Conservation (phyloP, 2,329 filamentous ascomycete genomes). For the Annulohypoxylon truncatum region DNA sequence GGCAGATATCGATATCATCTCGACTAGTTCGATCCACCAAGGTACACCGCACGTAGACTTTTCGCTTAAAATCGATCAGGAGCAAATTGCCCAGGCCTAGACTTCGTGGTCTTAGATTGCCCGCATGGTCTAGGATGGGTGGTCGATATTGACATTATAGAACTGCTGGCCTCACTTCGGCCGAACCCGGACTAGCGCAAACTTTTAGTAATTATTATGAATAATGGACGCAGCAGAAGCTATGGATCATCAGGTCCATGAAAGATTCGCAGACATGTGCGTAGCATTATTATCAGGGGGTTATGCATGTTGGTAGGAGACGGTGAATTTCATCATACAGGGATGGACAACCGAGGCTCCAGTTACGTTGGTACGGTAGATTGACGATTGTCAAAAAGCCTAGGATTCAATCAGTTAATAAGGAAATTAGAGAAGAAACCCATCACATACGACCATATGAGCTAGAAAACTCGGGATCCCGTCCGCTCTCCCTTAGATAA, state of each 20-base stretch:
- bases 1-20: conserved; percentile 91
- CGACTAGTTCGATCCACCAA: conserved; percentile 96
- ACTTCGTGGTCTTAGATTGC: conserved; percentile 1
- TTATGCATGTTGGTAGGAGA: background rate
- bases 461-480: conserved; percentile 25
- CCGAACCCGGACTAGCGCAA: background rate
- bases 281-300: background rate
- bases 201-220: background rate
- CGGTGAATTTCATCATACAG: background rate
- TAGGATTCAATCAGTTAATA: conserved; percentile 1
- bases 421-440: background rate
- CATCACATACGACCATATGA: conserved; percentile 23
- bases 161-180: background rate
- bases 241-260: background rate
- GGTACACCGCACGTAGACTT: conserved; percentile 95
- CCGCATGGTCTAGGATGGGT: conserved; percentile 1
- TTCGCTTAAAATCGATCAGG: conserved; percentile 83
- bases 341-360: background rate
- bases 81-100: conserved; percentile 19
- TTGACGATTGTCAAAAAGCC: background rate
- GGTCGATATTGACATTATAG: conserved; percentile 2
- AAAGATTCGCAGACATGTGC: background rate
- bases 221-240: background rate
- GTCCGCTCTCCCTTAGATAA: conserved; percentile 28
- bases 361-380: background rate